These are phyloP conservation scores for Penicillium capsulatum DNA, from an alignment of 2,329 filamentous ascomycete species.

Conservation along the genomic window DNA sequence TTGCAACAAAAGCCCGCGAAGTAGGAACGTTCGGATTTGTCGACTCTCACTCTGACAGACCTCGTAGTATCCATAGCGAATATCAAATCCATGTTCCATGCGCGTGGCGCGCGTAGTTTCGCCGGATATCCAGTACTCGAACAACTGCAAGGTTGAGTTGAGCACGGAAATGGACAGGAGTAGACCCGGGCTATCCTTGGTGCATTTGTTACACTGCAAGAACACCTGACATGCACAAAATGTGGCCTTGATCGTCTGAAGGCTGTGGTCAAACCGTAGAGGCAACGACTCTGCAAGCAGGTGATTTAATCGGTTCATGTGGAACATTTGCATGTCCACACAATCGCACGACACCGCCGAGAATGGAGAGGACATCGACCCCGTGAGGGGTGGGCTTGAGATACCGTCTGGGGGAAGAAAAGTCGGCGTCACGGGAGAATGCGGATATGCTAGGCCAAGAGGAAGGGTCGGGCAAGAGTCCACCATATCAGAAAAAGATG, in stretches of 20 bases:
- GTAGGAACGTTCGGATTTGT: slow-evolving; percentile 27
- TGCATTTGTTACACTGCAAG: slow-evolving; percentile 29
- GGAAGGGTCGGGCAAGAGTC: slow-evolving; percentile 17
- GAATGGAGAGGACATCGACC: slow-evolving; percentile 24
- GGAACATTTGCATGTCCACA: slow-evolving; percentile 27
- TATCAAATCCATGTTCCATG: slow-evolving; percentile 15
- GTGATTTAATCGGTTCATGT: slow-evolving; percentile 31
- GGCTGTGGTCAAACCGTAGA: slow-evolving; percentile 31
- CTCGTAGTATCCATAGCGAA: slow-evolving; percentile 33
- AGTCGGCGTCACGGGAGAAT: slow-evolving; percentile 30
- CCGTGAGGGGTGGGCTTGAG: slow-evolving; percentile 27
- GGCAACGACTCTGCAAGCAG: slow-evolving; percentile 24
- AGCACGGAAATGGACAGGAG: slow-evolving; percentile 29
- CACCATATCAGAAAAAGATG: slow-evolving; percentile 16
- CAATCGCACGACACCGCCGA: slow-evolving; percentile 27
- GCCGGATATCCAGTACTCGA: slow-evolving; percentile 31
- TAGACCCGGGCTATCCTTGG: slow-evolving; percentile 29
- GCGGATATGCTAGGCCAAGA: slow-evolving; percentile 19
- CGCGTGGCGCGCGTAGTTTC: slow-evolving; percentile 15
- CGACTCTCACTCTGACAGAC: slow-evolving; percentile 26
- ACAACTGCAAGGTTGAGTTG: slow-evolving; percentile 30
- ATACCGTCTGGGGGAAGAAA: slow-evolving; percentile 28
- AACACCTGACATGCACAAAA: slow-evolving; percentile 30
- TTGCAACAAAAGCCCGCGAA: slow-evolving; percentile 27
- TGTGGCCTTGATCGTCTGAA: slow-evolving; percentile 30